Evolutionary conservation across 805 yeast genomes (phyloP).

Genomic region (Wickerhamomyces strasburgensis): DNA sequence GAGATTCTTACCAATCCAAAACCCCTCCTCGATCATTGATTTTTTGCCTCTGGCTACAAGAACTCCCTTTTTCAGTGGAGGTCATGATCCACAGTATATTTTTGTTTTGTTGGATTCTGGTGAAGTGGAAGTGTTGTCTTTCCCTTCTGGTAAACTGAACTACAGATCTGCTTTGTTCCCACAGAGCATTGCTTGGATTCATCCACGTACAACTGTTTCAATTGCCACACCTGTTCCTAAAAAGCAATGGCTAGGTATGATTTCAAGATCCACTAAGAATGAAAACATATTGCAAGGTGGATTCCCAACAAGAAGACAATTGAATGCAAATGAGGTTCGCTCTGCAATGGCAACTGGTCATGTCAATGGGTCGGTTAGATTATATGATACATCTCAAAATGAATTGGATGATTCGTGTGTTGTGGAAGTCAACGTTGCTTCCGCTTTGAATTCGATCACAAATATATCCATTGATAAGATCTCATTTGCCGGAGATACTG

Average conservation of each 20-base stretch:
- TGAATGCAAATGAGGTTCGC: conserved; percentile 45
- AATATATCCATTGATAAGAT: conserved; percentile 48
- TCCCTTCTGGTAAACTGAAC: conserved; percentile 49
- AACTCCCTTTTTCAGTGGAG: conserved; percentile 76
- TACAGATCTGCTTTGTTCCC: conserved; percentile 65
- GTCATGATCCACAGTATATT: conserved; percentile 68
- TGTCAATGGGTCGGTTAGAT: conserved; percentile 72
- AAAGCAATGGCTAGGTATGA: conserved; percentile 75
- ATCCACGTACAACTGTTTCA: conserved; percentile 62
- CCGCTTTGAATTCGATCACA: conserved; percentile 40
- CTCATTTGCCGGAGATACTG: conserved; percentile 73
- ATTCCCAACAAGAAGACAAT: conserved; percentile 48
- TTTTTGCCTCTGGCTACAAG: conserved; percentile 51
- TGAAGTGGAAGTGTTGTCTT: conserved; percentile 55
- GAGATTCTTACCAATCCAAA: conserved; percentile 50
- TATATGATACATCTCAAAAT: conserved; percentile 79
- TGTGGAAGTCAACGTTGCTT: conserved; percentile 53
- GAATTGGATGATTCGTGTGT: conserved; percentile 58
- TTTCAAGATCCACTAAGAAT: conserved; percentile 41
- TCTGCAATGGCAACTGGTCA: conserved; percentile 80
- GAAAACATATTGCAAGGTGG: conserved; percentile 73
- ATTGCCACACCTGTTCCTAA: conserved; percentile 53
- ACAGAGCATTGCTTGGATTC: conserved; percentile 71
- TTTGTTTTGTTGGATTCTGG: conserved; percentile 59
- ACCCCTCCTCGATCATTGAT: conserved; percentile 37